Base-by-base conservation (phyloP, 1,284 basidiomycete genomes). In the Apiotrichum sp. region DNA sequence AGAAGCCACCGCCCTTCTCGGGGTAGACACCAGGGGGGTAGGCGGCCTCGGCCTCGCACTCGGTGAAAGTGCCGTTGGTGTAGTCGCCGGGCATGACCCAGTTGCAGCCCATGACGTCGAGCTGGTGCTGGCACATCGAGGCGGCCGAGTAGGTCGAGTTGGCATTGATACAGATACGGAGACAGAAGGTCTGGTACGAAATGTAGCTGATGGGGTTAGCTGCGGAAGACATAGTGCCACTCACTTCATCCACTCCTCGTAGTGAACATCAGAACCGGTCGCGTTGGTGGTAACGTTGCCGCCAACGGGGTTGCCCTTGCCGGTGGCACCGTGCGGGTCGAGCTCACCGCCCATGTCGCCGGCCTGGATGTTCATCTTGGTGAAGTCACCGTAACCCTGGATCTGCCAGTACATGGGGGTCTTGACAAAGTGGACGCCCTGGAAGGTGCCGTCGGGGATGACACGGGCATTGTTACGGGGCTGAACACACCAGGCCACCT, bases 401-500 rank as follows among this genome's bases (percentile, higher is more conserved):
- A 79, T 67, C 64, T 82, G 80, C 56, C 78, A 75, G 73, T 81
- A 82, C 32, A 77, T 69, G 6, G 77, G 76, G 32, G 79, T 80
- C 65, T 77, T 77, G 62, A 80, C 74, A 61, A 79, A 80, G 70
- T 80, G 79, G 40, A 77, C 78, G 9, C 76, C 72, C 50, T 69
- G 71, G 65, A 81, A 67, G 22, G 78, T 76, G 44, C 78, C 79
- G 56, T 78, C 72, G 40, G 80, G 80, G 57, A 81, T 80, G 50
- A 79, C 66, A 50, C 80, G 74, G 42, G 80, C 73, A 58, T 79
- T 74, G 71, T 80, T 80, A 39, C 80, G 77, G 78, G 70, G 68
- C 65, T 80, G 78, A 53, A 80, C 79, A 73, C 81, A 83, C 76
- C 78, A 83, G 14, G 81, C 78, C 44, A 83, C 82, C 56, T 77